These are phyloP conservation scores for Helianthus tuberosus DNA, from an alignment of 129 eudicot genomes.

Conservation along the genomic window DNA sequence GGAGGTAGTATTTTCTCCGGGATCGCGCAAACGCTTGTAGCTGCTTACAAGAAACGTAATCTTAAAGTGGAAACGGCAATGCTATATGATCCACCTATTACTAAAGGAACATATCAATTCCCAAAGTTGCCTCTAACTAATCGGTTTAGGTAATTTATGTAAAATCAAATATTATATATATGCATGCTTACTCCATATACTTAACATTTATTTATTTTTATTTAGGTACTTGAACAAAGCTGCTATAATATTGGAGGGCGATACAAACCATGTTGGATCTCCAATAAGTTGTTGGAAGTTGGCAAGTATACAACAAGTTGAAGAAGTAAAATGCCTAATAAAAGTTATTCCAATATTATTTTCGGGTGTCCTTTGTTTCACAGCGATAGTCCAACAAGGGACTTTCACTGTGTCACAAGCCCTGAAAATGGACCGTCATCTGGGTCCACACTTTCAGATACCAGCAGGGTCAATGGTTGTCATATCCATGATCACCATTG, in stretches of 20 bases:
- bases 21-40: conserved; percentile 63
- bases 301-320: conserved; percentile 71
- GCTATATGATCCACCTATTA: conserved; percentile 60
- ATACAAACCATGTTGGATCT: conserved; percentile 51
- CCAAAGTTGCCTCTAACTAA: conserved; percentile 58
- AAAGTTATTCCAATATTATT: conserved; percentile 72
- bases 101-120: conserved; percentile 29
- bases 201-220: too few species aligned
- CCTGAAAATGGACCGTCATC: conserved; percentile 70
- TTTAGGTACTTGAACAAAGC: conserved; percentile 84
- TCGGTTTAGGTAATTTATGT: conserved; percentile 53
- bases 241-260: conserved; percentile 70
- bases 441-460: conserved; percentile 65
- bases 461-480: conserved; percentile 77
- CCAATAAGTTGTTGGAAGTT: conserved; percentile 59
- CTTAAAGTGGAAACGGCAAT: conserved; percentile 29
- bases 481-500: conserved; percentile 70
- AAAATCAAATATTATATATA: not conserved
- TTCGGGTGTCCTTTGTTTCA: conserved; percentile 77
- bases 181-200: not conserved
- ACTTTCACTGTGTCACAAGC: conserved; percentile 90
- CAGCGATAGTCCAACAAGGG: conserved; percentile 66
- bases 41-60: conserved; percentile 74
- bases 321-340: conserved; percentile 77
- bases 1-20: conserved; percentile 76